Percentiles rank a stretch among this genome's conserved stretches.
These are phyloP conservation scores for Penicillium pulvis DNA, from an alignment of 495 filamentous ascomycete species.

Conservation along the genomic window DNA sequence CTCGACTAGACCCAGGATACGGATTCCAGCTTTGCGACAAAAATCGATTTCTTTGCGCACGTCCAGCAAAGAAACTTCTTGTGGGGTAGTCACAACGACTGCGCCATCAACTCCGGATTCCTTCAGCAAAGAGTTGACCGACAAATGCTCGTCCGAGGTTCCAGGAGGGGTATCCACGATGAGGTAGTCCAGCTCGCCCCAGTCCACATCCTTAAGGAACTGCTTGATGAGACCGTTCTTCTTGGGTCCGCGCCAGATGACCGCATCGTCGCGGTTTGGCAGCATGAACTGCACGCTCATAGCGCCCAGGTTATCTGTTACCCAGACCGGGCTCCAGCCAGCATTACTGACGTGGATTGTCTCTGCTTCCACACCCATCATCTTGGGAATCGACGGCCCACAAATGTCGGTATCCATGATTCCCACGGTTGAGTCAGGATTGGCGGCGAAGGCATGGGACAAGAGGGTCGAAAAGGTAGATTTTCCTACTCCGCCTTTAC, in stretches of 20 bases:
- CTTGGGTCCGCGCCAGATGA: constrained; percentile 97
- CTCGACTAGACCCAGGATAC: constrained; percentile 86
- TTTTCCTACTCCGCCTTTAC: constrained; percentile 97
- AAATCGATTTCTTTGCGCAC: constrained; percentile 97
- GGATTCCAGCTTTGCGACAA: constrained; percentile 90
- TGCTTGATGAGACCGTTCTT: constrained; percentile 98
- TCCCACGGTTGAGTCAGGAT: constrained; percentile 74
- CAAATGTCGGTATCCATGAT: constrained; percentile 98
- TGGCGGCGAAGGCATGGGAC: constrained; percentile 80
- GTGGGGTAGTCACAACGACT: constrained; percentile 90
- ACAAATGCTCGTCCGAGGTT: constrained; percentile 92
- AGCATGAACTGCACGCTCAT: constrained; percentile 99
- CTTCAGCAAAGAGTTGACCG: constrained; percentile 84
- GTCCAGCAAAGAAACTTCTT: constrained; percentile 90
- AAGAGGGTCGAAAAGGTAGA: constrained; percentile 87
- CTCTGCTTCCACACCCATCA: constrained; percentile 95
- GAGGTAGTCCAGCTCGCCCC: constrained; percentile 91
- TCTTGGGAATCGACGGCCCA: constrained; percentile 91
- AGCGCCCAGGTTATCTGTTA: constrained; percentile 83
- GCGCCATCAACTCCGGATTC: constrained; percentile 91
- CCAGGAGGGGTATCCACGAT: constrained; percentile 95
- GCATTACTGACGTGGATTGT: constrained; percentile 82
- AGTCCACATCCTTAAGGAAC: constrained; percentile 95
- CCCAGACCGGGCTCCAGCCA: constrained; percentile 95
- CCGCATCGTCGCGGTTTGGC: constrained; percentile 85